phyloP scores from a whole-genome alignment of 1,139 yeast species.

The Blastobotrys aristatus region DNA sequence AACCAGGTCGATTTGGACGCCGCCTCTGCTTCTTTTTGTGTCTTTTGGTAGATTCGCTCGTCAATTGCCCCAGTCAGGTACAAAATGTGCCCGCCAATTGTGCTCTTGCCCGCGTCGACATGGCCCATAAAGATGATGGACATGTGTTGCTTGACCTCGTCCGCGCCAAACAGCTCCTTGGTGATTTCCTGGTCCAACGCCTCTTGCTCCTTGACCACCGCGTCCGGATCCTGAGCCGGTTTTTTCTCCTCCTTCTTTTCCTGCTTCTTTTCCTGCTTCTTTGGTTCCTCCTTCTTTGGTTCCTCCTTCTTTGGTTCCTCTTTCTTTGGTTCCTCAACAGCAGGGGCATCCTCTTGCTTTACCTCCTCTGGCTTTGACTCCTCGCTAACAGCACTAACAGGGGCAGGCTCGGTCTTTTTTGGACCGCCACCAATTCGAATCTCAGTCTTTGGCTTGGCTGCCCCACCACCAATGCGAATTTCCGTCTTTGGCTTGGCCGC shows the following conservation, averaged over 20 bases:
- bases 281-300: slow-evolving; percentile 15
- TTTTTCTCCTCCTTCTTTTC: slow-evolving; percentile 21
- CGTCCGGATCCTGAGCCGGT: slow-evolving; percentile 38
- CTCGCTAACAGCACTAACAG: slow-evolving; percentile 19
- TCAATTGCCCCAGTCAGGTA: slow-evolving; percentile 95
- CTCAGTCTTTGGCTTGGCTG: slow-evolving; percentile 16
- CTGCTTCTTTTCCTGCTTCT: slow-evolving; percentile 12
- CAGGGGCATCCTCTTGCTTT: slow-evolving; percentile 24
- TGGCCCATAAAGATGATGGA: slow-evolving; percentile 99
- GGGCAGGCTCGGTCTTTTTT: slow-evolving; percentile 1
- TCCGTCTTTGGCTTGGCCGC: slow-evolving; percentile 16
- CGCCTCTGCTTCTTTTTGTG: slow-evolving; percentile 97
- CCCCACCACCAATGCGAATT: slow-evolving; percentile 12
- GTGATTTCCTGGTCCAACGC: slow-evolving; percentile 84
- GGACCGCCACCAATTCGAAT: slow-evolving; percentile 12
- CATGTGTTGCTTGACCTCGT: slow-evolving; percentile 70
- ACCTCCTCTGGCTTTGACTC: slow-evolving; percentile 36
- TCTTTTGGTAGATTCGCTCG: slow-evolving; percentile 97
- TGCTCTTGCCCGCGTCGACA: slow-evolving; percentile 98
- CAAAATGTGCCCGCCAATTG: slow-evolving; percentile 97
- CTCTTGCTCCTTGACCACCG: slow-evolving; percentile 66
- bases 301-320: slow-evolving; percentile 17
- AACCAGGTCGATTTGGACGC: slow-evolving; percentile 99
- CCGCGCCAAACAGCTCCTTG: slow-evolving; percentile 87
- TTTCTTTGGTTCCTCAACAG: slow-evolving; percentile 20